Evolutionary conservation across 345 rosid species (phyloP), one percentile per base, ranked within the genome.

Genomic region (Linum trigynum): DNA sequence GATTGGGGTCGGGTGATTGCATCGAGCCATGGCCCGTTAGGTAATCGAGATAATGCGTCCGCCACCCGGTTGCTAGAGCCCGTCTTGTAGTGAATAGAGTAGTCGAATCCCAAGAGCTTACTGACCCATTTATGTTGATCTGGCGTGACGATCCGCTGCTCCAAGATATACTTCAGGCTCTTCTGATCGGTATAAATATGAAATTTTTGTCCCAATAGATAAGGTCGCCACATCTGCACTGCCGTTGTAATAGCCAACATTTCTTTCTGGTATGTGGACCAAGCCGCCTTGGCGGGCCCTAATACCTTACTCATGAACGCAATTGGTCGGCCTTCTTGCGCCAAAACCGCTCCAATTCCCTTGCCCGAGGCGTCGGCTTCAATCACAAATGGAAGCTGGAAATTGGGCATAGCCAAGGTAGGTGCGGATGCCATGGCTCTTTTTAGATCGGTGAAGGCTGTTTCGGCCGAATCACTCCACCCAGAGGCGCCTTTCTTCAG

Each of bases 231-330:
- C 32, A 23, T 23, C 32, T 23, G 32, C 32, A 23, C 32, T 1
- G 32, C 32, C 32, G 32, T 51, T 8, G n/a, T 9, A n/a, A 51
- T 51, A n/a, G 56, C 56, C 12, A 9, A 1, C 56, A 51, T 51
- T 51, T 51, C 56, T 51, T 51, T 51, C n/a, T 9, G 10, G 56
- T 51, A 51, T n/a, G 56, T 51, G 56, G 56, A 51, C 56, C 56
- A 8, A 9, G 12, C 56, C 32, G 32, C 32, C 32, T 23, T 23
- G 32, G 32, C 32, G 32, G n/a, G 56, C n/a, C 56, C 56, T n/a
- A 51, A n/a, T 8, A 23, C 32, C 32, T 23, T 23, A 23, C 32
- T 23, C 32, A 23, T 23, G 32, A 23, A 23, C 32, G 32, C 12
- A 51, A 51, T 9, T 9, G 10, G n/a, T 23, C 32, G 32, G 32